Evolutionary conservation across 2,329 filamentous ascomycete genomes (phyloP).

Genomic region (Xylariaceae sp.): DNA sequence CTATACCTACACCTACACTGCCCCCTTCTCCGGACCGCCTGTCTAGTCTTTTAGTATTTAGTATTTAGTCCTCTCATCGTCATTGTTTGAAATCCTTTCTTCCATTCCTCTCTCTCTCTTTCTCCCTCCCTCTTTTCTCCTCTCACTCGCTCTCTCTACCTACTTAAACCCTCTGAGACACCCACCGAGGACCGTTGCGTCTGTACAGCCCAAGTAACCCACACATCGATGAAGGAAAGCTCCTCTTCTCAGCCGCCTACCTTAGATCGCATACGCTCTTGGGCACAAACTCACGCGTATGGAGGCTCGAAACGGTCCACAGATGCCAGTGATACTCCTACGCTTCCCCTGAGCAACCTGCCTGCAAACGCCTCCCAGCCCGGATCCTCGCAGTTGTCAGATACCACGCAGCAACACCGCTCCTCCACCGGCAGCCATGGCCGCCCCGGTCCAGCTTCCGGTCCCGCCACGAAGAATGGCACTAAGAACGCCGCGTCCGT

Average conservation of each 20-base stretch:
- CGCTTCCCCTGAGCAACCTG: slow-evolving; percentile 37
- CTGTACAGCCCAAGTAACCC: slow-evolving; percentile 31
- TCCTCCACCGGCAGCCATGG: slow-evolving; percentile 19
- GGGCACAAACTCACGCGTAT: slow-evolving; percentile 51
- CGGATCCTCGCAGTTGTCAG: slow-evolving; percentile 16
- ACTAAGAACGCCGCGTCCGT: slow-evolving; percentile 21
- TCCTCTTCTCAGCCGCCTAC: slow-evolving; percentile 46
- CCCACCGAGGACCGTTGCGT: slow-evolving; percentile 30
- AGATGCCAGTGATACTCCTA: slow-evolving; percentile 34
- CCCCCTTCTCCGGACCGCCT: slow-evolving; percentile 4
- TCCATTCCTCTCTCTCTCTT: not conserved
- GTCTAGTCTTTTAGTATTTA: not conserved
- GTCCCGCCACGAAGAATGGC: slow-evolving; percentile 21
- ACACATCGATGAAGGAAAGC: slow-evolving; percentile 57
- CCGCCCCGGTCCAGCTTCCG: slow-evolving; percentile 17
- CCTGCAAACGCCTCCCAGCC: slow-evolving; percentile 23
- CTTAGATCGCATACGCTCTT: slow-evolving; percentile 53
- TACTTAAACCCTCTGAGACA: no score
- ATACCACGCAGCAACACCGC: slow-evolving; percentile 20
- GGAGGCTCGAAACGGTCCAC: slow-evolving; percentile 42
- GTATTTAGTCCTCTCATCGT: slow-evolving; percentile 16
- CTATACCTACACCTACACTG: not conserved
- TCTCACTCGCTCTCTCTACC: slow-evolving; percentile 17
- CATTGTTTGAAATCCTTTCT: not conserved
- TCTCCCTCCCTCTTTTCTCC: slow-evolving; percentile 11